These are phyloP conservation scores for Acidiella bohemica DNA, from an alignment of 495 filamentous ascomycete species.

Conservation along the genomic window DNA sequence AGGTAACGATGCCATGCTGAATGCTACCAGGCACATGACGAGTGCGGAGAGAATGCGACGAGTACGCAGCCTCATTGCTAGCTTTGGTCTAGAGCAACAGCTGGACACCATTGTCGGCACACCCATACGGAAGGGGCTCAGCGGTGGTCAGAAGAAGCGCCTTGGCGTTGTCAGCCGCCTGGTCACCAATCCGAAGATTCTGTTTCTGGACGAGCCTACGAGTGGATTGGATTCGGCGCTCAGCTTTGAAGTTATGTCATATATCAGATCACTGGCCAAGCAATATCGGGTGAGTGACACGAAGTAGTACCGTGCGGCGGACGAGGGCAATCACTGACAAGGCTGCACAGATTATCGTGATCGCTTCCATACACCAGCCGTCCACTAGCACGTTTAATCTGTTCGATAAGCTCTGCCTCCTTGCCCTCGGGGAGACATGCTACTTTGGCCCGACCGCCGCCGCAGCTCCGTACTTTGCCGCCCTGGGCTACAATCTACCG, in stretches of 20 bases:
- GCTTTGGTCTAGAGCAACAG: constrained; percentile 52
- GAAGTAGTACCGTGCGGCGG: too few species aligned
- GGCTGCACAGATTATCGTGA: constrained; percentile 47
- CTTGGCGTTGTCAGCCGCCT: constrained; percentile 66
- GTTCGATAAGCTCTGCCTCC: constrained; percentile 63
- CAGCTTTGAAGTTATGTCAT: constrained; percentile 55
- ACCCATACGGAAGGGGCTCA: constrained; percentile 63
- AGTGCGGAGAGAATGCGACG: constrained; percentile 40
- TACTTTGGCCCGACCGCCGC: constrained; percentile 49
- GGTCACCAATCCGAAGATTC: constrained; percentile 61
- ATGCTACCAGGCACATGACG: too few species aligned
- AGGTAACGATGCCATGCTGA: too few species aligned
- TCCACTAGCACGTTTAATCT: constrained; percentile 61
- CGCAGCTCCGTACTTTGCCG: constrained; percentile 44
- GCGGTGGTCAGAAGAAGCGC: constrained; percentile 66
- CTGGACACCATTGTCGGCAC: constrained; percentile 59
- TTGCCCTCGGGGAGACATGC: constrained; percentile 52
- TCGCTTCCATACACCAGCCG: constrained; percentile 72
- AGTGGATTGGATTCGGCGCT: constrained; percentile 62
- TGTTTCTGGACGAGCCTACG: constrained; percentile 75
- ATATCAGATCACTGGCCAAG: constrained; percentile 47
- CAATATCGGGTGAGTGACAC: constrained; percentile 45
- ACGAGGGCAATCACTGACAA: too few species aligned
- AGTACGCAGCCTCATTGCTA: constrained; percentile 41
- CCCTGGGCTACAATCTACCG: constrained; percentile 46